Evolutionary conservation across 129 eudicot species (phyloP).

Genomic region (Escallonia herrerae): DNA sequence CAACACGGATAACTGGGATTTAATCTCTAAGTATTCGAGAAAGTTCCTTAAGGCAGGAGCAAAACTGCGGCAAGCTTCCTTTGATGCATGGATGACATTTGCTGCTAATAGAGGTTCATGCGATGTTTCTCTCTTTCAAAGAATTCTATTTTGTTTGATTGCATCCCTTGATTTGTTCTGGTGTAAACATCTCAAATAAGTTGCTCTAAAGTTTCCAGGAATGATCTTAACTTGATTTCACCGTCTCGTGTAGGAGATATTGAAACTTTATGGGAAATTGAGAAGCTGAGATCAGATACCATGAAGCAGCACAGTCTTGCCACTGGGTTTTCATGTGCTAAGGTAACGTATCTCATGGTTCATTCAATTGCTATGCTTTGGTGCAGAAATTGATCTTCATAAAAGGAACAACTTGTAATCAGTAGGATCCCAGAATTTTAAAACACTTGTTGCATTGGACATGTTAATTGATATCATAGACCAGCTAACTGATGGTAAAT

Average conservation of each 20-base stretch:
- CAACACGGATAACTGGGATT: constrained; percentile 54
- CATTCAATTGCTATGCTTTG: background rate
- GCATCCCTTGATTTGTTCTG: background rate
- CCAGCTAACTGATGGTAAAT: no score
- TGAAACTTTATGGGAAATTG: constrained; percentile 73
- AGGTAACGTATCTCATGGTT: constrained; percentile 33
- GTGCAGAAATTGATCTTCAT: background rate
- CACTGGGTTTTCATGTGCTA: constrained; percentile 80
- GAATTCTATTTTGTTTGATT: background rate
- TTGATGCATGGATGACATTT: constrained; percentile 83
- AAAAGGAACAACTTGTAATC: background rate
- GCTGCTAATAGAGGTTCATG: constrained; percentile 64
- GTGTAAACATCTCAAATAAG: background rate
- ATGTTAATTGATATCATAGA: no score
- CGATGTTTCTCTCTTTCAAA: constrained; percentile 1
- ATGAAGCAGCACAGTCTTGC: constrained; percentile 57
- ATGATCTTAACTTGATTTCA: background rate
- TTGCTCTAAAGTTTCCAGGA: background rate
- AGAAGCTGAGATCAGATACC: constrained; percentile 60
- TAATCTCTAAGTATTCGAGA: constrained; percentile 66
- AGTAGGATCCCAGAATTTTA: no score
- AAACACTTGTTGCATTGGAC: no score
- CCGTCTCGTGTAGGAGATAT: constrained; percentile 57
- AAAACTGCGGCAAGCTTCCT: constrained; percentile 59
- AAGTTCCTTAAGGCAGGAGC: constrained; percentile 68